Base-by-base conservation (phyloP, 495 filamentous ascomycete genomes). In the Echria macrotheca region DNA sequence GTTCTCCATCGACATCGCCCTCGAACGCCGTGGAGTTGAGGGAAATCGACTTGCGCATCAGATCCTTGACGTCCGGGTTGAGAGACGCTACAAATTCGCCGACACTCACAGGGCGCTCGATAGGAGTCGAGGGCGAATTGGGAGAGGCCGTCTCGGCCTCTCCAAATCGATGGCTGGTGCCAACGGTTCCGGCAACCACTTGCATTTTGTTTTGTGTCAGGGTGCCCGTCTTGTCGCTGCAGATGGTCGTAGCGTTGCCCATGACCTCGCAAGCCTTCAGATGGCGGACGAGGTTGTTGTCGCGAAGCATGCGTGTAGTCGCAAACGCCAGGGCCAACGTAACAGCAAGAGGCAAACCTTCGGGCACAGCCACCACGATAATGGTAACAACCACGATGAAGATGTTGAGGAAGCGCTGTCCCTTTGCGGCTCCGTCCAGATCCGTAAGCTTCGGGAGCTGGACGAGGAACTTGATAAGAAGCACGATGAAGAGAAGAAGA, bases 261-360 rank as follows among this genome's bases (percentile, higher is more conserved):
- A 97, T 97, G n/a, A 91, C 94, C 65, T 97, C 91, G 65, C 91
- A 97, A 36, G 91, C 91, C 57, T 89, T 84, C 31, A 97, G 73
- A 47, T 91, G 78, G 22, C 91, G 87, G 42, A 97, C 91, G 40
- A 97, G 66, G 54, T 96, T 96, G 68, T 95, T 91, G 57, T 96
- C 91, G 64, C 87, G 93, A 37, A 96, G 71, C 91, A 97, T 97
- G 21, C 89, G 76, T 17, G 84, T 96, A 1, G 91, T 97, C 15
- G 91, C 91, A 66, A 95, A 96, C 31, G 91, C 91, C 18, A 97
- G 76, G 36, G 91, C 91, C 39, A 97, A 73, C 1, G 91, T 97
- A 10, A 97, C 91, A 41, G 91, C 91, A 29, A 97, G 74, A 12
- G 91, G 91, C 37, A 97, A 69, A 17, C 91, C 91, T 70, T 97